phyloP scores from a whole-genome alignment of 257 asterid genomes.

The Buddleja alternifolia region DNA sequence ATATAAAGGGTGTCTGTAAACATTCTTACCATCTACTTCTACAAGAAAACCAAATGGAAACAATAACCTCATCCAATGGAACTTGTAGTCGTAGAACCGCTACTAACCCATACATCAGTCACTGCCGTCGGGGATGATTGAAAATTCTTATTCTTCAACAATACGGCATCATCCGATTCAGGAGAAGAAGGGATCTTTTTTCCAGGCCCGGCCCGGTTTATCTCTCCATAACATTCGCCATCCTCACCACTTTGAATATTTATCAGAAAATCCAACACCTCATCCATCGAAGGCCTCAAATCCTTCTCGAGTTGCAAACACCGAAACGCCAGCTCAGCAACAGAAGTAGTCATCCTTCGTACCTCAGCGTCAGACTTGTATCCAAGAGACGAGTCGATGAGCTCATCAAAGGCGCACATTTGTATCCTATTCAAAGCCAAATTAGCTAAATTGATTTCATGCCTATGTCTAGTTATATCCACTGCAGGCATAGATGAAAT shows the following conservation, averaged over 20 bases:
- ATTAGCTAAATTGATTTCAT: constrained; percentile 73
- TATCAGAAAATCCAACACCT: constrained; percentile 47
- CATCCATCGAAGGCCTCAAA: constrained; percentile 76
- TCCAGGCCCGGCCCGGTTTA: constrained; percentile 1
- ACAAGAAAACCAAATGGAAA: background rate
- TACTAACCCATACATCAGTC: constrained; percentile 48
- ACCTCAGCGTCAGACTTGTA: constrained; percentile 50
- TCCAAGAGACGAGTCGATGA: constrained; percentile 64
- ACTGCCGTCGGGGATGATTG: constrained; percentile 47
- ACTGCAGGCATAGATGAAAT: constrained; percentile 84
- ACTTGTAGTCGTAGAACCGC: constrained; percentile 43
- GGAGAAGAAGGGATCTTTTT: constrained; percentile 37
- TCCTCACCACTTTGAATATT: constrained; percentile 43
- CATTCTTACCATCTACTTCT: constrained; percentile 12
- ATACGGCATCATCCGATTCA: constrained; percentile 39
- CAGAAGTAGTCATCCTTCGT: constrained; percentile 65
- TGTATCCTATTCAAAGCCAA: constrained; percentile 63
- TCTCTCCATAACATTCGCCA: constrained; percentile 18
- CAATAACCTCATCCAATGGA: constrained; percentile 31
- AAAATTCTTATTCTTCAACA: constrained; percentile 42
- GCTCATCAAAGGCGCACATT: constrained; percentile 61
- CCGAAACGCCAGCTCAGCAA: constrained; percentile 76
- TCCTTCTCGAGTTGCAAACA: constrained; percentile 74
- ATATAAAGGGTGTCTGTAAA: constrained; percentile 1
- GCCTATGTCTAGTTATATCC: constrained; percentile 61